A percentile compares a stretch with the other conserved stretches of the same genome.
Conservation (phyloP, 2,329 filamentous ascomycete species). For the Tetracladium maxilliforme region DNA sequence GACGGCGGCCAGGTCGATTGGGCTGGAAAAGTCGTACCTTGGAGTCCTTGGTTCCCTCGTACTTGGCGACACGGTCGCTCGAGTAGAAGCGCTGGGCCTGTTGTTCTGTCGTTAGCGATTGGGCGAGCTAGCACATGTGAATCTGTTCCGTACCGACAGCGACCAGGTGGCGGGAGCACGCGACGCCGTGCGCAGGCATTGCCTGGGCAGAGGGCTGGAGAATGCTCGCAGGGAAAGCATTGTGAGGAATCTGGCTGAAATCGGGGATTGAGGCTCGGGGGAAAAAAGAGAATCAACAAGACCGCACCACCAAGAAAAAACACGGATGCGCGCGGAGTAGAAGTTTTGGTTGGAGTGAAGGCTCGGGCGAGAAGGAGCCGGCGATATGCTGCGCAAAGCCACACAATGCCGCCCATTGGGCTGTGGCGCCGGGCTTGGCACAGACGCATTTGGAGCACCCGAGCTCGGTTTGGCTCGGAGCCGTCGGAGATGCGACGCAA, state of each 20-base stretch:
- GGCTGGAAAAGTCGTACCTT: slow-evolving; percentile 50
- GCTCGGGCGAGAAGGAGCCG: no score
- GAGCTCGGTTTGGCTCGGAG: no score
- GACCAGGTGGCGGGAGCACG: not conserved
- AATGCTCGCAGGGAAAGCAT: no score
- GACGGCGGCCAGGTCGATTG: slow-evolving; percentile 5
- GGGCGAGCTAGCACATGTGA: no score
- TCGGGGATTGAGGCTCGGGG: slow-evolving; percentile 64
- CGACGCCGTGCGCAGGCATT: no score
- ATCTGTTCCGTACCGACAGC: not conserved
- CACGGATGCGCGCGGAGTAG: slow-evolving; percentile 4
- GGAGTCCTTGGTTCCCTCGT: slow-evolving; percentile 77
- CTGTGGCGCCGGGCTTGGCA: no score
- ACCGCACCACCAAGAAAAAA: slow-evolving; percentile 54
- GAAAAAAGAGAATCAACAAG: slow-evolving; percentile 65
- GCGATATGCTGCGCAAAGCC: no score
- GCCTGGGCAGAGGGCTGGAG: no score
- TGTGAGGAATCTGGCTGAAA: slow-evolving; percentile 42
- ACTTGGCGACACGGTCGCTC: slow-evolving; percentile 64
- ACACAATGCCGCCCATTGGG: no score
- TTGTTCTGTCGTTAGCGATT: not conserved
- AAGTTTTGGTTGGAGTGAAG: slow-evolving; percentile 2
- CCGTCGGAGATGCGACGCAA: no score
- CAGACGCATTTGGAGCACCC: no score
- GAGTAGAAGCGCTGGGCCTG: slow-evolving; percentile 49